Evolutionary conservation across 2,329 filamentous ascomycete genomes (phyloP).

Genomic region (Diaporthe caulivora): DNA sequence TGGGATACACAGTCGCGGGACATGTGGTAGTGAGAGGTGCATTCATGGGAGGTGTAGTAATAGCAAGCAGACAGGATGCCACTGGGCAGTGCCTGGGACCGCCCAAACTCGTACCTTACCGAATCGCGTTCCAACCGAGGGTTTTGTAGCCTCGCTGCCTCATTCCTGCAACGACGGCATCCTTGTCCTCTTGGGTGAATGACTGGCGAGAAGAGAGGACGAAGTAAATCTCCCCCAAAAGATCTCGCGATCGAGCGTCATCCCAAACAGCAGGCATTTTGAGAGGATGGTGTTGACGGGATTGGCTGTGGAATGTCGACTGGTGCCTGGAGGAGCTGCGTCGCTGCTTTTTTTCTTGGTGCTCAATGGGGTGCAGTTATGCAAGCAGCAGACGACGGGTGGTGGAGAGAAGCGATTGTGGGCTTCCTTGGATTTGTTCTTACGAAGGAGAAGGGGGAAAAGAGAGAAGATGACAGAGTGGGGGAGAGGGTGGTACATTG

Average conservation of each 20-base stretch:
- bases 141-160: slow-evolving; percentile 41
- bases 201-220: slow-evolving; percentile 35
- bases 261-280: slow-evolving; percentile 21
- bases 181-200: slow-evolving; percentile 43
- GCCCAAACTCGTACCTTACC: slow-evolving; percentile 38
- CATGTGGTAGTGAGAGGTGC: too few relatives aligned
- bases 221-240: slow-evolving; percentile 44
- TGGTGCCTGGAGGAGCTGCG: background rate
- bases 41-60: background rate
- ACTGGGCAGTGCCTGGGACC: slow-evolving; percentile 6
- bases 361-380: background rate
- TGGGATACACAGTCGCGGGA: background rate
- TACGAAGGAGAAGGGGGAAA: too few relatives aligned
- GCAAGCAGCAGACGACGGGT: background rate
- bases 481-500: too few relatives aligned
- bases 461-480: background rate
- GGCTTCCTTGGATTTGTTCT: background rate
- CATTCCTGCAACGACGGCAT: slow-evolving; percentile 43
- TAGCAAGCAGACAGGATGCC: slow-evolving; percentile 2
- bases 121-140: slow-evolving; percentile 42
- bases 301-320: background rate
- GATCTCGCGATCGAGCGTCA: slow-evolving; percentile 33
- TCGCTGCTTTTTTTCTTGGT: background rate
- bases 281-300: background rate
- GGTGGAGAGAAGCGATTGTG: background rate